phyloP scores from a whole-genome alignment of 192 early-diverging fungal genomes.

The Backusella westeae region DNA sequence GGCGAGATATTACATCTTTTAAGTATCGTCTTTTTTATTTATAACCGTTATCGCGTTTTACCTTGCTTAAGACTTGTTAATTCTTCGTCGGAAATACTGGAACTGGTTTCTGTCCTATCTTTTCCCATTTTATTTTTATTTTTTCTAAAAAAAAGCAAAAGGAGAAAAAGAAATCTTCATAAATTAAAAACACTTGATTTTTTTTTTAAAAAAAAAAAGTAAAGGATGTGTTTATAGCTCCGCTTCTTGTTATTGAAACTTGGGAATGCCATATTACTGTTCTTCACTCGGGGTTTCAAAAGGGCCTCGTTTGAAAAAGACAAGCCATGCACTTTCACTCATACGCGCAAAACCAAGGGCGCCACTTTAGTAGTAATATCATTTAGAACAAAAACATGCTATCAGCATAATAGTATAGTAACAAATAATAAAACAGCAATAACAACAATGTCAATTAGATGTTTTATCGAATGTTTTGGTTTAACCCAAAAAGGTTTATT shows the following conservation, averaged over 20 bases:
- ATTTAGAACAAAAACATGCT: background rate
- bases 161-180: background rate
- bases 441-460: background rate
- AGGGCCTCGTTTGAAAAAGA: background rate
- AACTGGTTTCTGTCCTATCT: background rate
- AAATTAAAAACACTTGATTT: background rate
- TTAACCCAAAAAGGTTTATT: background rate
- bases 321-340: background rate
- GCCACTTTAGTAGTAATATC: background rate
- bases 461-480: background rate
- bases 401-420: background rate
- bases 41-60: background rate
- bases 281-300: background rate
- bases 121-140: background rate
- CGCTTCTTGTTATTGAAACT: background rate
- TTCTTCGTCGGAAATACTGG: background rate
- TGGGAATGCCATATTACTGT: background rate
- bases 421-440: background rate
- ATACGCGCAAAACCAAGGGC: background rate
- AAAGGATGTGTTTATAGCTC: background rate
- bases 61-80: background rate
- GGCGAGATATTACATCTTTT: background rate
- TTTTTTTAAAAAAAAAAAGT: background rate
- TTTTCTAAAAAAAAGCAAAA: background rate
- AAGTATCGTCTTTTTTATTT: background rate